A percentile compares a stretch with the other conserved stretches of the same genome.
Evolutionary conservation across 805 yeast species (phyloP).

Genomic region (Monosporozyma yasuniensis): DNA sequence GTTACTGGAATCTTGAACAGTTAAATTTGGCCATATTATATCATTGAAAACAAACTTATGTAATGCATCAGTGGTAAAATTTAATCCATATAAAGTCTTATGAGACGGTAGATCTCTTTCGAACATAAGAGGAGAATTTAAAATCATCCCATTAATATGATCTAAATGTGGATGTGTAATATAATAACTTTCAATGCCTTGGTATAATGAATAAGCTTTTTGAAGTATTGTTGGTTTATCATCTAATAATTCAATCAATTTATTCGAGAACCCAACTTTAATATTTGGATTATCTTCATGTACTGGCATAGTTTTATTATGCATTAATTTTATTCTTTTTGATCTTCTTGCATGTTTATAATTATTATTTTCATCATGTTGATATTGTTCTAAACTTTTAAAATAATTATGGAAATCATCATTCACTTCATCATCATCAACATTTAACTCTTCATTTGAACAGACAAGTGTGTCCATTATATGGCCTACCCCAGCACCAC

Average conservation of each 20-base stretch:
- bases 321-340: not conserved
- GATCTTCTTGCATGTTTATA: not conserved
- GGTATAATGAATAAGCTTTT: constrained; percentile 29
- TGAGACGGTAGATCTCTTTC: constrained; percentile 26
- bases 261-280: constrained; percentile 14
- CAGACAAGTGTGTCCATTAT: constrained; percentile 26
- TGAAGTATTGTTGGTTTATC: constrained; percentile 22
- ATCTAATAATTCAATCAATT: constrained; percentile 4
- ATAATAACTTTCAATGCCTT: constrained; percentile 36
- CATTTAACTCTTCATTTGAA: not conserved
- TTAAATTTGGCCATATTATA: constrained; percentile 66
- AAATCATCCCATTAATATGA: constrained; percentile 58
- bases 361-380: not conserved
- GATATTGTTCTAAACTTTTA: not conserved
- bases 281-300: not conserved
- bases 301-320: not conserved
- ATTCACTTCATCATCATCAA: not conserved
- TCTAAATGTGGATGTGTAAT: constrained; percentile 83
- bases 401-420: not conserved
- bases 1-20: constrained; percentile 11
- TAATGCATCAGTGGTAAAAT: constrained; percentile 44
- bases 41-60: constrained; percentile 59
- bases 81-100: constrained; percentile 46
- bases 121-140: constrained; percentile 52
- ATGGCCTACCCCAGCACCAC: constrained; percentile 63